A percentile compares a stretch with the other conserved stretches of the same genome.
Conservation (phyloP, 768 basidiomycete genomes). For the Russula sp. region DNA sequence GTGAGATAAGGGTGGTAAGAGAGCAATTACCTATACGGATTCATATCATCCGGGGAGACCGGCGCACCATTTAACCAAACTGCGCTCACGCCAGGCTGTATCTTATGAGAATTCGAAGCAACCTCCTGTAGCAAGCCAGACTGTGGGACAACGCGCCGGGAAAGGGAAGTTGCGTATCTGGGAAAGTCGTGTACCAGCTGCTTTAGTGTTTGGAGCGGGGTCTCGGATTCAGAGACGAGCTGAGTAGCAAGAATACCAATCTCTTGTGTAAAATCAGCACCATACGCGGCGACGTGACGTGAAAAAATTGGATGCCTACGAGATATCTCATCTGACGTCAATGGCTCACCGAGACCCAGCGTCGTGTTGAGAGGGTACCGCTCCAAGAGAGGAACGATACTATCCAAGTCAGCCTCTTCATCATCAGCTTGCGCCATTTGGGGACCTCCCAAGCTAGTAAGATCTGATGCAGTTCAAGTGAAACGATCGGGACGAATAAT, state of each 20-base stretch:
- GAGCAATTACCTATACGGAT: conserved; percentile 52
- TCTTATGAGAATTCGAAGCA: conserved; percentile 47
- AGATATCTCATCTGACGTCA: conserved; percentile 48
- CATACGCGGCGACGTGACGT: conserved; percentile 33
- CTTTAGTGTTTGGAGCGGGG: conserved; percentile 51
- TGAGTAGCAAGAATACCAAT: conserved; percentile 73
- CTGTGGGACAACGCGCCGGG: conserved; percentile 58
- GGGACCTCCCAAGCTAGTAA: conserved; percentile 11
- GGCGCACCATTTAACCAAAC: conserved; percentile 79
- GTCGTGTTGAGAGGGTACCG: conserved; percentile 32
- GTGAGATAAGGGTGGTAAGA: neutral
- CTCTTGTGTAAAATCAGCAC: conserved; percentile 36
- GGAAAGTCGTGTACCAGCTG: conserved; percentile 86
- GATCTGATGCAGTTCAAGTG: neutral
- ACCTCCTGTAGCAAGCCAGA: conserved; percentile 50
- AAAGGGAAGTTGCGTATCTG: conserved; percentile 68
- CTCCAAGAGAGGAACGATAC: conserved; percentile 14
- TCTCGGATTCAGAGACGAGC: conserved; percentile 56
- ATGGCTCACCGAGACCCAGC: conserved; percentile 40
- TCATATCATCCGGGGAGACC: conserved; percentile 57
- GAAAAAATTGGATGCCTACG: conserved; percentile 12
- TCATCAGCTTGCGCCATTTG: conserved; percentile 15
- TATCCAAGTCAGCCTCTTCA: conserved; percentile 14
- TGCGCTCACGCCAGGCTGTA: conserved; percentile 46
- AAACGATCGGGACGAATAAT: neutral